Conservation (phyloP, 1,139 yeast species). For the Lipomyces yarrowii region DNA sequence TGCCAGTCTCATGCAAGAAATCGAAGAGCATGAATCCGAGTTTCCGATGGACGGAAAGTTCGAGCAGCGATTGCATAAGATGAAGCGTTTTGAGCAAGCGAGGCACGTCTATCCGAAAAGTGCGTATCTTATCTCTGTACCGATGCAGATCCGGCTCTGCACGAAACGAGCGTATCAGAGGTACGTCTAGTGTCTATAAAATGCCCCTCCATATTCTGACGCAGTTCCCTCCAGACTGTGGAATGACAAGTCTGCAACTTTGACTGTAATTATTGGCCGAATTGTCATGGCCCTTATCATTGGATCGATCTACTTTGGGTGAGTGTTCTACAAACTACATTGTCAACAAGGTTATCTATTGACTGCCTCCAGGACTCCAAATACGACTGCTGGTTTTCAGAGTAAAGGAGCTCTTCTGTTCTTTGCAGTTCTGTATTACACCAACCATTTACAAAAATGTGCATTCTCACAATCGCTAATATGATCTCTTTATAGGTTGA, state of each 20-base stretch:
- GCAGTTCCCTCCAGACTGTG: background rate
- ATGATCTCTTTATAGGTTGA: conserved; percentile 33
- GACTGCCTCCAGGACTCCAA: conserved; percentile 16
- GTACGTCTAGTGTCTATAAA: no score
- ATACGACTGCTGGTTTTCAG: conserved; percentile 57
- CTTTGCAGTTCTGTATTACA: conserved; percentile 39
- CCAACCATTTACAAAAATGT: no score
- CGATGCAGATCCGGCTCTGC: conserved; percentile 6
- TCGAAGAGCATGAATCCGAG: background rate
- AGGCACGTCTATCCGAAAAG: conserved; percentile 1
- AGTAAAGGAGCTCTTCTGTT: conserved; percentile 49
- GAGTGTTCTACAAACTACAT: no score
- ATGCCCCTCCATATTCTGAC: no score
- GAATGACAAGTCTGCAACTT: background rate
- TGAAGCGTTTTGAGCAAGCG: background rate
- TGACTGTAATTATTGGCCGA: background rate
- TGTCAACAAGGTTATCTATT: background rate
- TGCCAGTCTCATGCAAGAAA: background rate
- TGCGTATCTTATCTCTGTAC: background rate
- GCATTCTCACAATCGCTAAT: no score
- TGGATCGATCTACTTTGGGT: background rate
- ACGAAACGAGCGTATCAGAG: background rate
- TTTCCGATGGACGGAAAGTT: background rate
- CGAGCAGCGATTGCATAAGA: background rate
- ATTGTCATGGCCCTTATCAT: conserved; percentile 1